These are phyloP conservation scores for Madurella mycetomatis DNA, from an alignment of 2,329 filamentous ascomycete species.

Conservation along the genomic window DNA sequence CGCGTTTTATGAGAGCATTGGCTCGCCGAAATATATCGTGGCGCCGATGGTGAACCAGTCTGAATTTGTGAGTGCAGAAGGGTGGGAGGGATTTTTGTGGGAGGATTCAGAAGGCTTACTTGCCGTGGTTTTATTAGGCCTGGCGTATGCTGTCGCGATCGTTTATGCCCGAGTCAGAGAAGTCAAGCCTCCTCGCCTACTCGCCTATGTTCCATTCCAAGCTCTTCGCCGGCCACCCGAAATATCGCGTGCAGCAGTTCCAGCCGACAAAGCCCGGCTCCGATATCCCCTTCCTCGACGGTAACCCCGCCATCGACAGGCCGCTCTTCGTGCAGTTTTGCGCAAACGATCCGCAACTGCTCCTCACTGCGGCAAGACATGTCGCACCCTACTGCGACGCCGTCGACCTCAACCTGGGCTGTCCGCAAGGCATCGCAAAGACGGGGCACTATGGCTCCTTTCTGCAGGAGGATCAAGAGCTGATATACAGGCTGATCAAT, in stretches of 20 bases:
- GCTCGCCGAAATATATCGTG: slow-evolving; percentile 82
- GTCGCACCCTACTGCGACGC: slow-evolving; percentile 89
- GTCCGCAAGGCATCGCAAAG: slow-evolving; percentile 90
- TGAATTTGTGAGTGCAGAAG: slow-evolving; percentile 69
- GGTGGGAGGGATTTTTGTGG: background rate
- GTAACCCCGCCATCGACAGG: slow-evolving; percentile 77
- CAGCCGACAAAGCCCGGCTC: slow-evolving; percentile 53
- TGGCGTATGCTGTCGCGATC: slow-evolving; percentile 97
- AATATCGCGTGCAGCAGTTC: slow-evolving; percentile 77
- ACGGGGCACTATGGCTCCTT: slow-evolving; percentile 92
- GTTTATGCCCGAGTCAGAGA: slow-evolving; percentile 67
- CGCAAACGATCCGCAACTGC: slow-evolving; percentile 75
- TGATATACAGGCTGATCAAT: slow-evolving; percentile 78
- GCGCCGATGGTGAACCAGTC: slow-evolving; percentile 99
- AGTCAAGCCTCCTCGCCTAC: slow-evolving; percentile 72
- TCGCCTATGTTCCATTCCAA: slow-evolving; percentile 96
- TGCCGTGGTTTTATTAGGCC: slow-evolving; percentile 54
- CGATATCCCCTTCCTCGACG: slow-evolving; percentile 64
- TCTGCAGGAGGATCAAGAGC: slow-evolving; percentile 83
- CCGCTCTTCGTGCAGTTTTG: slow-evolving; percentile 97
- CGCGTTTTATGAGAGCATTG: slow-evolving; percentile 92
- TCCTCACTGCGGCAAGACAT: slow-evolving; percentile 72
- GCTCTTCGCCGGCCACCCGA: slow-evolving; percentile 71
- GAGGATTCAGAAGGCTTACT: background rate
- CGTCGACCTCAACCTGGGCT: slow-evolving; percentile 91